Evolutionary conservation across 179 eudicot genomes (phyloP).

Genomic region (Silene vulgaris): DNA sequence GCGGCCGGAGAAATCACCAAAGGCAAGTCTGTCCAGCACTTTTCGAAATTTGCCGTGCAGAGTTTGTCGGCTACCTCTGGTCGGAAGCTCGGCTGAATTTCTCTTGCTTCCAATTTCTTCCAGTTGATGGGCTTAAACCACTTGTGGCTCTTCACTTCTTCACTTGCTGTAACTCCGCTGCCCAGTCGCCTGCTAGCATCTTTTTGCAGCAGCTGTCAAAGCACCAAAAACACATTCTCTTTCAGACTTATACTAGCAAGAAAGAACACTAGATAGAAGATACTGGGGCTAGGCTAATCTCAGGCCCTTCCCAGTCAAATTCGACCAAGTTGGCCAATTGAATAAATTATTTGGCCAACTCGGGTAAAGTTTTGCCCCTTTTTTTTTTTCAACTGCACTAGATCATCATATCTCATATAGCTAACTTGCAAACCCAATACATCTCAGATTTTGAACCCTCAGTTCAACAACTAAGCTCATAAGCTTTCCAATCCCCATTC

Average conservation of each 20-base stretch:
- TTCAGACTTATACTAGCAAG: slow-evolving; percentile 10
- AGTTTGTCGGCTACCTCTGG: slow-evolving; percentile 66
- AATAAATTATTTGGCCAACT: background rate
- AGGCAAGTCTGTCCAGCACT: slow-evolving; percentile 73
- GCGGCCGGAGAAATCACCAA: slow-evolving; percentile 70
- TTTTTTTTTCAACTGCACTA: background rate
- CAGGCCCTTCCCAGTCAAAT: background rate
- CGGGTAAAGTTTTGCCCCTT: background rate
- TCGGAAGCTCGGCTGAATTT: slow-evolving; percentile 65
- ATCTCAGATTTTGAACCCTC: background rate
- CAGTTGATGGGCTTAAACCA: slow-evolving; percentile 85
- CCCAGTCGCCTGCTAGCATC: slow-evolving; percentile 71
- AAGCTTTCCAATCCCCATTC: background rate
- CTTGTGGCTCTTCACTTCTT: slow-evolving; percentile 73
- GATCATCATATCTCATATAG: background rate
- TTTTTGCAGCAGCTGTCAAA: slow-evolving; percentile 59
- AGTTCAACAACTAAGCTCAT: background rate
- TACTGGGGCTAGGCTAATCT: background rate
- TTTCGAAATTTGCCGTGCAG: slow-evolving; percentile 79
- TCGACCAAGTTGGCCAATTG: background rate
- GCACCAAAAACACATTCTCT: slow-evolving; percentile 15
- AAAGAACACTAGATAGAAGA: background rate
- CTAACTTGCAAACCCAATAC: background rate
- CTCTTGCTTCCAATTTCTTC: slow-evolving; percentile 67
- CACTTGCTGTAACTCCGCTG: slow-evolving; percentile 59